Base-by-base conservation (phyloP, 768 basidiomycete genomes). In the Boletus rufocinnamomeus region DNA sequence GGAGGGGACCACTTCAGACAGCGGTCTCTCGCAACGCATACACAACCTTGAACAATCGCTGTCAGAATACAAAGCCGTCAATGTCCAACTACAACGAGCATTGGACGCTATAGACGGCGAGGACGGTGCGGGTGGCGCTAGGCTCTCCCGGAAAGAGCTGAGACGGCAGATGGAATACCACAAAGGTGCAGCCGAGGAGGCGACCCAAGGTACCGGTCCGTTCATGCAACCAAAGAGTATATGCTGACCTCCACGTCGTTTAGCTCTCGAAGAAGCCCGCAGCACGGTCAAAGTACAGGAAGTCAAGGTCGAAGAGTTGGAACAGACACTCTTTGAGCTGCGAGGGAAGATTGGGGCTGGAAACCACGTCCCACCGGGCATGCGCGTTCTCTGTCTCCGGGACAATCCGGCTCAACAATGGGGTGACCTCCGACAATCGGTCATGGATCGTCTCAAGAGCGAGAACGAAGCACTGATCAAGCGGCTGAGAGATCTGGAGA, bases 331-430 rank as follows among this genome's bases (percentile, higher is more conserved):
- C 9, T 92, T 90, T 67, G 89, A 93, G 53, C 79, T 93, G 2
- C 75, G 81, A 4, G 91, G 91, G 1, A 86, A 89, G 69, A 86
- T 92, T 28, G 91, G 85, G 0, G 84, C 81, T 0, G 93, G 91
- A 4, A 76, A 86, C 43, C 88, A 91, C 63, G 79, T 91, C 0
- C 90, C 92, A 0, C 88, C 88, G 0, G 83, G 83, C 40, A 78
- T 82, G 21, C 85, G 88, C 6, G 80, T 93, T 2, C 72, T 93
- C n/a, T 80, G 83, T 50, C 72, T 95, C 62, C 74, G 73, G 9
- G 85, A 89, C 46, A 95, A 95, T 64, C 95, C 95, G 0, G 91
- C 90, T n/a, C 81, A 87, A 63, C 79, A 86, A 62, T 92, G 93
- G 84, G 83, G 83, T 16, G 90, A 91, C 46, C 75, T 92, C 30